A percentile compares a stretch with the other conserved stretches of the same genome.
These are phyloP conservation scores for Macroventuria anomochaeta DNA, from an alignment of 2,329 filamentous ascomycete species.

Conservation along the genomic window DNA sequence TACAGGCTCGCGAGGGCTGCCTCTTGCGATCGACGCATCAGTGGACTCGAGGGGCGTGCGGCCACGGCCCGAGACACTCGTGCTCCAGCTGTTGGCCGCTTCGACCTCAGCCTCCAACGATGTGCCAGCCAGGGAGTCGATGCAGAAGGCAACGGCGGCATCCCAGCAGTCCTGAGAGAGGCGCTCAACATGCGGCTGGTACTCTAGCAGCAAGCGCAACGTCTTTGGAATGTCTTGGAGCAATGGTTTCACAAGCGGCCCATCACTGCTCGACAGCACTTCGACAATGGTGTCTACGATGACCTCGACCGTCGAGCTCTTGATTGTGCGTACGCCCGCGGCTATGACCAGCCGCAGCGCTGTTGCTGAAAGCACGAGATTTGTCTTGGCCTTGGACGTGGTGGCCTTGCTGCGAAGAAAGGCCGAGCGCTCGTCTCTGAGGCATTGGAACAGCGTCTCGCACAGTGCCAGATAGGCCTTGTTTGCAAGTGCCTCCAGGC, in stretches of 20 bases:
- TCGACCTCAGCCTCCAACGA: slow-evolving; percentile 35
- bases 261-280: slow-evolving; percentile 67
- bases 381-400: slow-evolving; percentile 43
- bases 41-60: slow-evolving; percentile 42
- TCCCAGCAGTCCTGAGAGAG: slow-evolving; percentile 74
- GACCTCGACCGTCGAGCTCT: slow-evolving; percentile 77
- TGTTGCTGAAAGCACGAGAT: slow-evolving; percentile 72
- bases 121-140: slow-evolving; percentile 61
- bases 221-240: slow-evolving; percentile 82
- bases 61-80: slow-evolving; percentile 36
- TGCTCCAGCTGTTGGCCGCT: slow-evolving; percentile 38
- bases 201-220: slow-evolving; percentile 71
- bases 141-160: slow-evolving; percentile 72
- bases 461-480: slow-evolving; percentile 82
- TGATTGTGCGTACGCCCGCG: slow-evolving; percentile 71
- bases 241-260: slow-evolving; percentile 67
- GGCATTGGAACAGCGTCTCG: slow-evolving; percentile 77
- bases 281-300: slow-evolving; percentile 84
- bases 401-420: slow-evolving; percentile 62
- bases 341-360: slow-evolving; percentile 75
- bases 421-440: slow-evolving; percentile 69
- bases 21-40: slow-evolving; percentile 32
- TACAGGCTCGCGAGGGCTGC: slow-evolving; percentile 32
- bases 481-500: slow-evolving; percentile 65
- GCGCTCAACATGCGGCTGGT: slow-evolving; percentile 80